These are phyloP conservation scores for Phytophthora macrochlamydospora DNA, from an alignment of 352 stramenopile species.

Conservation along the genomic window DNA sequence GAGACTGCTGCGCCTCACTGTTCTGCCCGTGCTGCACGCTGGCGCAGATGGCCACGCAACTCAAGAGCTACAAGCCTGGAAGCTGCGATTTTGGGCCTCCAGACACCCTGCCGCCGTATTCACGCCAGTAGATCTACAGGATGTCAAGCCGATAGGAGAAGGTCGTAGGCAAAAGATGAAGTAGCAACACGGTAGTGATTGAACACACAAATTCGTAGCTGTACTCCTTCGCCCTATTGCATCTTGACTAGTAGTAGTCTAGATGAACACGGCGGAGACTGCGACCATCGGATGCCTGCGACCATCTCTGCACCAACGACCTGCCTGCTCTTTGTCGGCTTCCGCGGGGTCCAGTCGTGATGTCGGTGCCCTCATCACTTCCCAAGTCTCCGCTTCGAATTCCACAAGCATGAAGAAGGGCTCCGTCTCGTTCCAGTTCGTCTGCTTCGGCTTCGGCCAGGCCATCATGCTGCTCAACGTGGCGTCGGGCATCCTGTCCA, in stretches of 20 bases:
- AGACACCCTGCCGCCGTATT: constrained; percentile 38
- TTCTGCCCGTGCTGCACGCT: constrained; percentile 47
- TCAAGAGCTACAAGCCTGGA: constrained; percentile 57
- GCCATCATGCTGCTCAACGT: constrained; percentile 73
- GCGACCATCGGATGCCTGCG: not conserved
- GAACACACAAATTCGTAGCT: no score
- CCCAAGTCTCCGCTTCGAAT: constrained; percentile 21
- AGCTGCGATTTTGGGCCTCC: constrained; percentile 43
- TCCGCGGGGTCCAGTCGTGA: constrained; percentile 5
- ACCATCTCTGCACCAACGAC: not conserved
- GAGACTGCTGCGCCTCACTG: constrained; percentile 35
- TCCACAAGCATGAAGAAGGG: constrained; percentile 22
- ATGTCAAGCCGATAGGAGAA: no score
- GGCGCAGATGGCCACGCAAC: constrained; percentile 62
- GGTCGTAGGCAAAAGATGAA: not conserved
- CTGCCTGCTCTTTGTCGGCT: not conserved
- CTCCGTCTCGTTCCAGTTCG: constrained; percentile 43
- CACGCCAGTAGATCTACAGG: constrained; percentile 4
- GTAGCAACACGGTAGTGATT: not conserved
- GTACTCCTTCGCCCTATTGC: no score
- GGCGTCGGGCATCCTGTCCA: constrained; percentile 55
- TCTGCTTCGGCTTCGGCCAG: constrained; percentile 73
- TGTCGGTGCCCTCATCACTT: constrained; percentile 6
- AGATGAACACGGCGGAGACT: no score
- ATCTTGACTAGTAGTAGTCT: no score